phyloP scores from a whole-genome alignment of 2,329 filamentous ascomycete species.

The Diaporthe sp. region DNA sequence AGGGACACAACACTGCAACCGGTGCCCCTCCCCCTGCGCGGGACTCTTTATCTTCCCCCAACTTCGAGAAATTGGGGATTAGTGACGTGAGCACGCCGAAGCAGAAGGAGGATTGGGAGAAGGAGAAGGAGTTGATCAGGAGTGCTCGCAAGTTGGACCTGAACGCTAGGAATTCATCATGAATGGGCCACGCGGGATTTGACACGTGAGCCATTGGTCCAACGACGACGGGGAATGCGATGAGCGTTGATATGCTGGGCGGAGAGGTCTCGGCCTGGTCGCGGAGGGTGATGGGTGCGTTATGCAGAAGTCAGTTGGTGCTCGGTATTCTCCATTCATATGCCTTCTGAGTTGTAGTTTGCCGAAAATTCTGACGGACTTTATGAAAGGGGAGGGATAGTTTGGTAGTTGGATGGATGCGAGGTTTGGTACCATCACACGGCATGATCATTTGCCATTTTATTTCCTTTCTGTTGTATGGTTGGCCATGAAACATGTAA shows the following conservation, averaged over 20 bases:
- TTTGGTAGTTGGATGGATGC: neutral
- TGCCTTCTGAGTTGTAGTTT: neutral
- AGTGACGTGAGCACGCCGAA: neutral
- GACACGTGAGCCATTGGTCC: neutral
- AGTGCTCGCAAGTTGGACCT: no score
- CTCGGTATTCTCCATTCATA: neutral
- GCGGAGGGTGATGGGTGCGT: no score
- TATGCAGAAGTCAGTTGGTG: no score
- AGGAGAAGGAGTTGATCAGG: neutral
- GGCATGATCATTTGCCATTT: neutral
- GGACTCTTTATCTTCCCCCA: neutral
- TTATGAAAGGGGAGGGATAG: neutral
- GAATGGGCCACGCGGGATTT: neutral
- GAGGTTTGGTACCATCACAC: neutral
- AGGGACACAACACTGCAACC: no score
- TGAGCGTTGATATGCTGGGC: no score
- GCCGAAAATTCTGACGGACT: neutral
- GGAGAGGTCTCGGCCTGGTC: neutral
- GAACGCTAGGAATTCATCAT: neutral
- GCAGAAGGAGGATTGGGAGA: neutral
- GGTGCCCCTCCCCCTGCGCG: no score
- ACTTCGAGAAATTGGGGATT: neutral
- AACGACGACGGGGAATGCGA: neutral
- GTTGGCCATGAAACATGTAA: neutral
- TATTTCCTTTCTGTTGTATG: constrained; percentile 1